These are phyloP conservation scores for Globisporangium iwayamae DNA, from an alignment of 352 stramenopile genomes.

Conservation along the genomic window DNA sequence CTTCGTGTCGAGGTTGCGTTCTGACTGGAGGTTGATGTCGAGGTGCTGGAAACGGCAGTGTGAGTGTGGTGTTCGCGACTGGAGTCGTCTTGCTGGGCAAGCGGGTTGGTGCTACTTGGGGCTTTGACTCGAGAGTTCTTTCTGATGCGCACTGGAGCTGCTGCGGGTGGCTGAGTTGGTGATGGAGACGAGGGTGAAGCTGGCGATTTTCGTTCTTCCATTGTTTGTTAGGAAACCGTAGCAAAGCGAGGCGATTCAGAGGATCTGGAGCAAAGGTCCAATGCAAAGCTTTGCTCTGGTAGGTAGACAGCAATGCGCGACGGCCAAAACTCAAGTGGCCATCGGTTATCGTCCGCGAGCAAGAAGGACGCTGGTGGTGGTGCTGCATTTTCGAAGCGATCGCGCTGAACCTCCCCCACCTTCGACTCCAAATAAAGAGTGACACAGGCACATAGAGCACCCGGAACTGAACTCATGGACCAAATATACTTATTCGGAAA, in stretches of 20 bases:
- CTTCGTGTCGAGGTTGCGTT: background rate
- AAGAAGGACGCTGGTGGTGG: background rate
- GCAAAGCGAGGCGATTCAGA: background rate
- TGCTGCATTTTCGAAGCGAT: background rate
- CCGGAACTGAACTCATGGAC: conserved; percentile 1
- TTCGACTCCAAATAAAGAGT: background rate
- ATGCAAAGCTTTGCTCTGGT: background rate
- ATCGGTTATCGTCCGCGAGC: background rate
- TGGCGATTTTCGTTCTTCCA: background rate
- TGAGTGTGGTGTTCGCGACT: too few relatives aligned
- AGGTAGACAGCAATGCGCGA: background rate
- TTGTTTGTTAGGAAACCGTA: background rate
- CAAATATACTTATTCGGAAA: conserved; percentile 2
- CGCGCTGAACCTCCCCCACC: background rate
- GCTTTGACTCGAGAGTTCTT: background rate
- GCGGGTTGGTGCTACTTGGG: background rate
- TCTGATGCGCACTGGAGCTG: background rate
- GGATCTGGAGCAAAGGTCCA: too few relatives aligned
- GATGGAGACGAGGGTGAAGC: background rate
- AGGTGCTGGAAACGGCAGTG: background rate
- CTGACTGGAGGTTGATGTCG: background rate
- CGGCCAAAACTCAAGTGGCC: conserved; percentile 5
- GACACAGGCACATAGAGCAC: background rate
- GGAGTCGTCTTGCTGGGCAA: background rate
- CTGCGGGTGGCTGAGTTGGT: background rate